Conservation (phyloP, 306 rosid genomes). For the Quercus dentata region DNA sequence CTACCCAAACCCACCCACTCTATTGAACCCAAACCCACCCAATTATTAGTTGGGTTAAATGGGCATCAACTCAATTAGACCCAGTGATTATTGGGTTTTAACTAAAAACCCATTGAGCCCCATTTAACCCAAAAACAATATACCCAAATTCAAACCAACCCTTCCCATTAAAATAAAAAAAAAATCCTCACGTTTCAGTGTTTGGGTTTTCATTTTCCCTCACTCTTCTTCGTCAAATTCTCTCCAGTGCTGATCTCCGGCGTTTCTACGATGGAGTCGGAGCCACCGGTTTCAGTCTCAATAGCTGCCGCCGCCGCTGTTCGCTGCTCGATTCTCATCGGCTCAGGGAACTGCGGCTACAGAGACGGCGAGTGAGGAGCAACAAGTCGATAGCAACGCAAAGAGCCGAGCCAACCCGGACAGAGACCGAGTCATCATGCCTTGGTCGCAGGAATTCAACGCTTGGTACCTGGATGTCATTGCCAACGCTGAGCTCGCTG, state of each 20-base stretch:
- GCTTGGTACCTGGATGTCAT: constrained; percentile 92
- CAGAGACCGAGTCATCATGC: constrained; percentile 64
- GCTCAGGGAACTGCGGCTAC: constrained; percentile 42
- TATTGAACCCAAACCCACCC: too few species aligned
- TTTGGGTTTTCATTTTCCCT: too few species aligned
- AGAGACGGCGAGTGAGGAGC: constrained; percentile 35
- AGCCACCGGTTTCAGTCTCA: constrained; percentile 17
- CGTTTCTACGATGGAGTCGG: constrained; percentile 20
- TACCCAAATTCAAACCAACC: too few species aligned
- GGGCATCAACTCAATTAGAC: too few species aligned
- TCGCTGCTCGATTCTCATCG: constrained; percentile 29
- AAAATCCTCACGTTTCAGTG: too few species aligned
- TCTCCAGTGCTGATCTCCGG: constrained; percentile 25
- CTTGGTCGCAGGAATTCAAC: constrained; percentile 90
- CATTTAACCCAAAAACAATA: too few species aligned
- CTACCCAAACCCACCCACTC: too few species aligned
- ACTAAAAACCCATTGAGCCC: too few species aligned
- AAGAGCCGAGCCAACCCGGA: constrained; percentile 52
- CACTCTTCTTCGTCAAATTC: not conserved
- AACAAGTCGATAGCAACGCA: constrained; percentile 29
- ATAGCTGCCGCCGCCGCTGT: not conserved
- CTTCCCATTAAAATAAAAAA: too few species aligned
- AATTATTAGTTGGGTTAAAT: too few species aligned
- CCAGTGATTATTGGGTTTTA: too few species aligned
- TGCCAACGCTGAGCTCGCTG: constrained; percentile 87